A percentile compares a stretch with the other conserved stretches of the same genome.
These are phyloP conservation scores for Suillus fuscotomentosus DNA, from an alignment of 768 basidiomycete species.

Conservation along the genomic window DNA sequence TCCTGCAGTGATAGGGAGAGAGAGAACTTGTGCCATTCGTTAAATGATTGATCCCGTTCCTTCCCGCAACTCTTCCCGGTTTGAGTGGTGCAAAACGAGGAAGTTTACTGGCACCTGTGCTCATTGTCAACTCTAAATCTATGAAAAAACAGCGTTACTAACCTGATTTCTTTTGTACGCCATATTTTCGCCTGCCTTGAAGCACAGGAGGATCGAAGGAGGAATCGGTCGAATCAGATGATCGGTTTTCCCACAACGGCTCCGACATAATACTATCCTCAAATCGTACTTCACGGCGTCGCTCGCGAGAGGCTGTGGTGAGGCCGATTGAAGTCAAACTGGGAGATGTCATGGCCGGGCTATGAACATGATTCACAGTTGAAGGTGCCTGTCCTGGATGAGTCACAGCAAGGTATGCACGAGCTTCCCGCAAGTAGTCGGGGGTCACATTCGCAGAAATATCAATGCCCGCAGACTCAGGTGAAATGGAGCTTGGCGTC, in stretches of 20 bases:
- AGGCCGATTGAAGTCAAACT: conserved; percentile 31
- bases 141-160: background rate
- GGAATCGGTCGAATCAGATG: conserved; percentile 26
- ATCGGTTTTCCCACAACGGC: conserved; percentile 27
- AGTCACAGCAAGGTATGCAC: conserved; percentile 32
- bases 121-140: background rate
- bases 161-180: conserved; percentile 21
- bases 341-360: conserved; percentile 24
- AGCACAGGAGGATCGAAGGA: conserved; percentile 24
- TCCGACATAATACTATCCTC: conserved; percentile 33
- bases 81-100: conserved; percentile 30
- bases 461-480: conserved; percentile 31
- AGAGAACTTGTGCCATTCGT: conserved; percentile 3
- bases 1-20: conserved; percentile 44
- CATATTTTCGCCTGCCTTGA: conserved; percentile 13
- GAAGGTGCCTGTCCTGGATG: conserved; percentile 15
- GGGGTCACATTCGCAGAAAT: conserved; percentile 31
- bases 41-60: conserved; percentile 1
- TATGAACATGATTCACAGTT: conserved; percentile 15
- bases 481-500: conserved; percentile 31
- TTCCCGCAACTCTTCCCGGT: conserved; percentile 12
- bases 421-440: conserved; percentile 30
- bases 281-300: conserved; percentile 32
- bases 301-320: conserved; percentile 23
- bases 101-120: conserved; percentile 27